These are phyloP conservation scores for Colletotrichum falcatum DNA, from an alignment of 2,329 filamentous ascomycete species.

Conservation along the genomic window DNA sequence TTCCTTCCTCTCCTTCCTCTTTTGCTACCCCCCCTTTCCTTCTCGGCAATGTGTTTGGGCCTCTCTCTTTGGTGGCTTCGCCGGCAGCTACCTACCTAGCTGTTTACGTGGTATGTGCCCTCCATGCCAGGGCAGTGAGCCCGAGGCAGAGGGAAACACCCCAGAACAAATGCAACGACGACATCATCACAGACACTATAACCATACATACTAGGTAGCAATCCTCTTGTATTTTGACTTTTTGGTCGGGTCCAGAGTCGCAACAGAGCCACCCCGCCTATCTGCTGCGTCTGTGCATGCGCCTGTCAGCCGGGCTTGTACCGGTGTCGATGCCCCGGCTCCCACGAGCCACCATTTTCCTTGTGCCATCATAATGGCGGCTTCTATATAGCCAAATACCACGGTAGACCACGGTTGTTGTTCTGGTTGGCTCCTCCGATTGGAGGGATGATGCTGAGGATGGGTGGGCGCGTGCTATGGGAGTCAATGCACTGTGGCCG, in stretches of 20 bases:
- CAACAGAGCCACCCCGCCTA: not conserved
- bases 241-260: not conserved
- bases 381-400: slow-evolving; percentile 16
- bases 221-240: not conserved
- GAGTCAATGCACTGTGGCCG: slow-evolving; percentile 38
- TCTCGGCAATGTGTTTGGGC: not conserved
- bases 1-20: not conserved
- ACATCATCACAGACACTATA: not conserved
- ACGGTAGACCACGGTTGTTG: slow-evolving; percentile 16
- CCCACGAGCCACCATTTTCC: slow-evolving; percentile 16
- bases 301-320: slow-evolving; percentile 5
- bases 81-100: too few relatives aligned
- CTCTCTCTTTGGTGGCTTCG: not conserved
- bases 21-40: too few relatives aligned
- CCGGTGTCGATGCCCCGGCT: too few relatives aligned
- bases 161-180: slow-evolving; percentile 25
- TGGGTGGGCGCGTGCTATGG: slow-evolving; percentile 33
- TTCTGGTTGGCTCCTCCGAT: slow-evolving; percentile 6
- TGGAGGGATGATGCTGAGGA: slow-evolving; percentile 6
- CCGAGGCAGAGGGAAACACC: slow-evolving; percentile 11
- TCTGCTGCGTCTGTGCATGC: not conserved
- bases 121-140: not conserved
- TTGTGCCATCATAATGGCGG: slow-evolving; percentile 1
- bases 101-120: too few relatives aligned
- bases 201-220: not conserved